These are phyloP conservation scores for Nematocida ironsii DNA, from an alignment of 371 early-diverging fungal genomes.

Conservation along the genomic window DNA sequence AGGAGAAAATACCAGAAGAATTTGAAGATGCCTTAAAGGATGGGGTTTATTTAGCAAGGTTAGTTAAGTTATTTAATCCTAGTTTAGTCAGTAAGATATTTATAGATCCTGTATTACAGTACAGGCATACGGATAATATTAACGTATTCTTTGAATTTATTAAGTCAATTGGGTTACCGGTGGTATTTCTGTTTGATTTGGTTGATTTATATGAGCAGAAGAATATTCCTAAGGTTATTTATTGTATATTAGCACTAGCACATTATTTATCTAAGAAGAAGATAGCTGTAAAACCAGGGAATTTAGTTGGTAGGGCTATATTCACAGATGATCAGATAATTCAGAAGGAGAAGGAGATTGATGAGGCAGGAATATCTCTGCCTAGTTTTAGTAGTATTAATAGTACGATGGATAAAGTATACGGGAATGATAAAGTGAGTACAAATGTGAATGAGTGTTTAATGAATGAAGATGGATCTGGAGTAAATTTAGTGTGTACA, in stretches of 20 bases:
- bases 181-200: slow-evolving; percentile 89
- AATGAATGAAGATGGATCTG: neutral
- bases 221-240: slow-evolving; percentile 97
- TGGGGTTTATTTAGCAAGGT: slow-evolving; percentile 84
- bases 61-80: slow-evolving; percentile 81
- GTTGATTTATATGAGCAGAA: slow-evolving; percentile 96
- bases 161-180: slow-evolving; percentile 77
- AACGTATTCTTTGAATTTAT: slow-evolving; percentile 83
- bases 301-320: slow-evolving; percentile 46
- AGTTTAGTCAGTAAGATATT: slow-evolving; percentile 80
- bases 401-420: neutral
- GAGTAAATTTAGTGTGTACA: neutral
- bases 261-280: slow-evolving; percentile 68
- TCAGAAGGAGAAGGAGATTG: slow-evolving; percentile 64
- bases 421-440: neutral
- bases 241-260: slow-evolving; percentile 95
- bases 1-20: slow-evolving; percentile 73
- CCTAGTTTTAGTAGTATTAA: slow-evolving; percentile 63
- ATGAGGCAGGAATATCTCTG: slow-evolving; percentile 53
- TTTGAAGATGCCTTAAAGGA: slow-evolving; percentile 79
- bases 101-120: slow-evolving; percentile 77
- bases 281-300: slow-evolving; percentile 55
- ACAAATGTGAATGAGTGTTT: neutral
- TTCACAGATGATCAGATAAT: slow-evolving; percentile 63
- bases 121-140: slow-evolving; percentile 94